Percentiles rank a stretch among this genome's conserved stretches.
Evolutionary conservation across 108 stramenopile genomes (phyloP).

Genomic region (Nannochloropsis oceanica): DNA sequence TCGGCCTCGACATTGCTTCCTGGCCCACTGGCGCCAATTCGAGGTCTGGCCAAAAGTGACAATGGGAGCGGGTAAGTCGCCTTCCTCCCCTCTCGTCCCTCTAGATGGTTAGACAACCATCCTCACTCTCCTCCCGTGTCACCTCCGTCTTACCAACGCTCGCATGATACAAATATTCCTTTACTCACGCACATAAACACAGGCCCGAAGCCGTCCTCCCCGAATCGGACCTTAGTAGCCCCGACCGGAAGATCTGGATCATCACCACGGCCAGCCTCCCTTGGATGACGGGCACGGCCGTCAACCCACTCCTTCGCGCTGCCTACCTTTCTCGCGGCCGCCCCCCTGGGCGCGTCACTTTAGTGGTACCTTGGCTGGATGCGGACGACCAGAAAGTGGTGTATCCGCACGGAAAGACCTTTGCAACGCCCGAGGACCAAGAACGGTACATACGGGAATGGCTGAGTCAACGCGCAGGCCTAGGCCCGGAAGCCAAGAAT

Average conservation of each 20-base stretch:
- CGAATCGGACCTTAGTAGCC: constrained; percentile 22
- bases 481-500: not conserved
- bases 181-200: not conserved
- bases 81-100: not conserved
- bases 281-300: constrained; percentile 59
- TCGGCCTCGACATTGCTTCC: not conserved
- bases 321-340: constrained; percentile 39
- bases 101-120: no score
- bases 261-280: constrained; percentile 53
- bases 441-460: constrained; percentile 31
- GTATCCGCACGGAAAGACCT: constrained; percentile 19
- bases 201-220: constrained; percentile 7
- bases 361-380: constrained; percentile 30
- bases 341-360: constrained; percentile 21
- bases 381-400: constrained; percentile 30
- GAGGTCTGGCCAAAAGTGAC: not conserved
- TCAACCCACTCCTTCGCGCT: constrained; percentile 54
- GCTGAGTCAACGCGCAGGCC: constrained; percentile 23
- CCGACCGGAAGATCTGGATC: constrained; percentile 35
- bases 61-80: not conserved
- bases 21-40: not conserved
- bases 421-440: constrained; percentile 27
- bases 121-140: no score
- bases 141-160: not conserved
- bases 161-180: not conserved